Base-by-base conservation (phyloP, 2,329 filamentous ascomycete species). In the Byssochlamys sp. region DNA sequence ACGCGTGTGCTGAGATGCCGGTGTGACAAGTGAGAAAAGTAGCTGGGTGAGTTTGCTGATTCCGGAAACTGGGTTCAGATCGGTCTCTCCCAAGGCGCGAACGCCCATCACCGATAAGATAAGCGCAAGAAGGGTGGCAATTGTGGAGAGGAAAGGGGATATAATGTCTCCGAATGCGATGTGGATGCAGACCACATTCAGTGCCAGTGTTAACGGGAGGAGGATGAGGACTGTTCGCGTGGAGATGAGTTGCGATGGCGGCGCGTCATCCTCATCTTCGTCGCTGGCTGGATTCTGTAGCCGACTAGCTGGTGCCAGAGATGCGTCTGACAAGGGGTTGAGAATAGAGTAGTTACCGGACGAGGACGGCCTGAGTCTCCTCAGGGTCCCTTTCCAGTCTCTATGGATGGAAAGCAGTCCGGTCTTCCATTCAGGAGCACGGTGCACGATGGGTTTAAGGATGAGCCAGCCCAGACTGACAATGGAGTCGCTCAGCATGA, bases 11-110 rank as follows among this genome's bases (percentile, higher is more conserved):
- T 90, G 85, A 0, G 85, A 84, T 56, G 87, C 79, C 0, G 94
- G 91, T 1, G 95, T 91, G 45, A 95, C 89, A 54, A 96, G 77
- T 2, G 94, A 94, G 72, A 99, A 97, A 69, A 97, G 87, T 2
- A 99, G 83, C 73, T 99, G 94, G 0, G 94, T 95, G 2, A 99
- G 81, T 76, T 99, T 99, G 69, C 88, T 92, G 72, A 97, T 99
- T 33, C 94, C 94, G 1, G 90, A 95, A 2, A 97, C 94, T 0
- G 94, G 94, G 69, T 97, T 97, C 9, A 99, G 80, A 67, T 99
- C 94, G 4, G 94, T 97, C 77, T 97, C 84, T 49, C 85, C 84
- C 0, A 85, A 75, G 0, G 84, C 83, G 48, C 84, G 81, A 1
- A 86, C 83, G 51, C 82, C 83, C 83, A 86, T 85, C 57, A 86